Conservation (phyloP, 371 early-diverging fungal genomes). For the Haplosporangium sp. region DNA sequence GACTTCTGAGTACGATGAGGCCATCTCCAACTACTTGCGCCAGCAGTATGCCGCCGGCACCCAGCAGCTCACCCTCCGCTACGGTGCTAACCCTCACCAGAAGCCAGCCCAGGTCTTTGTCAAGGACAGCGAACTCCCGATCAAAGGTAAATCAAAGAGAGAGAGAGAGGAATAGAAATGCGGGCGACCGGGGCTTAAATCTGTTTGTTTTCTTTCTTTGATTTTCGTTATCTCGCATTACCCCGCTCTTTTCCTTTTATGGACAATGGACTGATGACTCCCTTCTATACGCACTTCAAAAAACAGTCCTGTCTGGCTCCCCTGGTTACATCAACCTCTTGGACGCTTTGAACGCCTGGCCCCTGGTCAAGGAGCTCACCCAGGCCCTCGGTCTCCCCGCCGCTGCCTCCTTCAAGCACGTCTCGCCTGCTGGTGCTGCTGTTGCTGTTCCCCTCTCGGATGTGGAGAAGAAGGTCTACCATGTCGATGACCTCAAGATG, state of each 20-base stretch:
- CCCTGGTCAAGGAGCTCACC: constrained; percentile 88
- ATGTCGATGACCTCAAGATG: constrained; percentile 86
- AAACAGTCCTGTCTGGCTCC: constrained; percentile 85
- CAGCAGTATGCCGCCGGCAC: constrained; percentile 84
- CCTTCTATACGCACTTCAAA: neutral
- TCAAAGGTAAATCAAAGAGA: constrained; percentile 64
- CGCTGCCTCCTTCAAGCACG: constrained; percentile 99
- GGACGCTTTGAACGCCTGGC: constrained; percentile 97
- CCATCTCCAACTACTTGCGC: constrained; percentile 95
- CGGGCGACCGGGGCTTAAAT: constrained; percentile 38
- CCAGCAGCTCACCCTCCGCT: constrained; percentile 89
- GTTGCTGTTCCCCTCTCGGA: constrained; percentile 87
- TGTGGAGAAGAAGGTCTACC: constrained; percentile 89
- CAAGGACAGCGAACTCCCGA: constrained; percentile 86
- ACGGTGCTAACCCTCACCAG: constrained; percentile 98
- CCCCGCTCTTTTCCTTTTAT: constrained; percentile 50
- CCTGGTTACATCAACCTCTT: constrained; percentile 98
- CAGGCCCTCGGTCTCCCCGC: constrained; percentile 81
- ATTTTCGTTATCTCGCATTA: constrained; percentile 11
- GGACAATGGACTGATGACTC: constrained; percentile 19
- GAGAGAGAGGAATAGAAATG: neutral
- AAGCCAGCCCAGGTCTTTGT: constrained; percentile 94
- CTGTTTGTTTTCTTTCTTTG: constrained; percentile 25
- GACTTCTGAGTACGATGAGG: constrained; percentile 95
- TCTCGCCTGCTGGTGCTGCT: constrained; percentile 97